Evolutionary conservation across 352 stramenopile species (phyloP).

Genomic region (Phytophthora megakarya): DNA sequence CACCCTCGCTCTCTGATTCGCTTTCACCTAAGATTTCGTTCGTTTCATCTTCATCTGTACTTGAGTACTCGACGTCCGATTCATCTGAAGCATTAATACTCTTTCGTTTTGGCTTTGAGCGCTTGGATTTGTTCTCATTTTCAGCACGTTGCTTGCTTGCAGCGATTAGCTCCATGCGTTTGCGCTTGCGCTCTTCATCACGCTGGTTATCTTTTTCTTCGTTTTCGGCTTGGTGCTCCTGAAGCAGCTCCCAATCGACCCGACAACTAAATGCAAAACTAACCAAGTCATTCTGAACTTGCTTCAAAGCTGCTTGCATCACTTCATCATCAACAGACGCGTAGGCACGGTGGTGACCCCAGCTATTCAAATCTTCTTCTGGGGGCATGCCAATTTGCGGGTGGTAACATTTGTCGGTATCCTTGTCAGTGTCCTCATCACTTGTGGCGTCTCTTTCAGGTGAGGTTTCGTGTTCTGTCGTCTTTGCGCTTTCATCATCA

Average conservation of each 20-base stretch:
- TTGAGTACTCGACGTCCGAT: slow-evolving; percentile 47
- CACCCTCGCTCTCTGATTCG: slow-evolving; percentile 36
- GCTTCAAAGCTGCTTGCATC: slow-evolving; percentile 90
- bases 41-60: slow-evolving; percentile 38
- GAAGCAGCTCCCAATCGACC: slow-evolving; percentile 95
- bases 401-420: slow-evolving; percentile 65
- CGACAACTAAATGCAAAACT: slow-evolving; percentile 98
- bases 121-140: slow-evolving; percentile 35
- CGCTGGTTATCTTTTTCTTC: slow-evolving; percentile 72
- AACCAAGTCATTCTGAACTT: slow-evolving; percentile 56
- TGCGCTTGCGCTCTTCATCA: slow-evolving; percentile 78
- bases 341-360: slow-evolving; percentile 96
- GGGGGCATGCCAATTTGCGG: slow-evolving; percentile 93
- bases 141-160: slow-evolving; percentile 37
- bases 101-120: slow-evolving; percentile 38
- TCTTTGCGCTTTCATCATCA: slow-evolving; percentile 45
- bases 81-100: slow-evolving; percentile 51
- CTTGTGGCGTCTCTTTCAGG: slow-evolving; percentile 11
- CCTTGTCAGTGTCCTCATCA: slow-evolving; percentile 22
- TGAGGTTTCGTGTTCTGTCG: slow-evolving; percentile 19
- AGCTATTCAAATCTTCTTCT: slow-evolving; percentile 98
- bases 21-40: slow-evolving; percentile 35
- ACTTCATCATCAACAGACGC: slow-evolving; percentile 97
- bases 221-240: slow-evolving; percentile 84
- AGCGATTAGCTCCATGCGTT: slow-evolving; percentile 69